Percentiles rank a stretch among this genome's conserved stretches.
Evolutionary conservation across 2,329 filamentous ascomycete genomes (phyloP).

Genomic region (Aureobasidium subglaciale): DNA sequence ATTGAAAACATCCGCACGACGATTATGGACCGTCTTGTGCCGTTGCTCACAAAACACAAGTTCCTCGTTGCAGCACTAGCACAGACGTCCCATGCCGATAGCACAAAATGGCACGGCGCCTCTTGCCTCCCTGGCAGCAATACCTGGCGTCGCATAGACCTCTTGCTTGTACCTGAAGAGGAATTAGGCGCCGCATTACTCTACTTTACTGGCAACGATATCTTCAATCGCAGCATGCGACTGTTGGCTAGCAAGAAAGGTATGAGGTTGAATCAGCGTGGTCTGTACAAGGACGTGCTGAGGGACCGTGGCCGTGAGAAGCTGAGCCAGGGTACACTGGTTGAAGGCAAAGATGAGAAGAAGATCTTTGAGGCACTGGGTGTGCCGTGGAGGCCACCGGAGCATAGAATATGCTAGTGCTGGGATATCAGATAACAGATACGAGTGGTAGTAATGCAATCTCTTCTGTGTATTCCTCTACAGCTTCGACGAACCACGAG

Average conservation of each 20-base stretch:
- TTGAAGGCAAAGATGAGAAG: conserved; percentile 70
- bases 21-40: conserved; percentile 57
- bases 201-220: conserved; percentile 95
- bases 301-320: conserved; percentile 52
- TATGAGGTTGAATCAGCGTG: conserved; percentile 79
- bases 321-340: conserved; percentile 58
- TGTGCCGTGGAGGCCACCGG: conserved; percentile 75
- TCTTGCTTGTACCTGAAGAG: conserved; percentile 71
- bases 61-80: conserved; percentile 70
- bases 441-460: too few species aligned
- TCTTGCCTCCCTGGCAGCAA: conserved; percentile 58
- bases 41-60: conserved; percentile 48
- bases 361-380: conserved; percentile 74
- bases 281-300: conserved; percentile 66
- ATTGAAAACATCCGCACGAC: conserved; percentile 54
- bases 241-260: conserved; percentile 71
- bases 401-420: conserved; percentile 66
- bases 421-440: too few species aligned
- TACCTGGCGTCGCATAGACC: conserved; percentile 74
- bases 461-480: too few species aligned
- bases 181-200: conserved; percentile 79
- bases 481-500: conserved; percentile 38
- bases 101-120: conserved; percentile 84
- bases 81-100: conserved; percentile 42
- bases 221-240: conserved; percentile 84